A percentile compares a stretch with the other conserved stretches of the same genome.
phyloP scores from a whole-genome alignment of 2,329 filamentous ascomycete genomes.

The Colletotrichum ledebouriae region DNA sequence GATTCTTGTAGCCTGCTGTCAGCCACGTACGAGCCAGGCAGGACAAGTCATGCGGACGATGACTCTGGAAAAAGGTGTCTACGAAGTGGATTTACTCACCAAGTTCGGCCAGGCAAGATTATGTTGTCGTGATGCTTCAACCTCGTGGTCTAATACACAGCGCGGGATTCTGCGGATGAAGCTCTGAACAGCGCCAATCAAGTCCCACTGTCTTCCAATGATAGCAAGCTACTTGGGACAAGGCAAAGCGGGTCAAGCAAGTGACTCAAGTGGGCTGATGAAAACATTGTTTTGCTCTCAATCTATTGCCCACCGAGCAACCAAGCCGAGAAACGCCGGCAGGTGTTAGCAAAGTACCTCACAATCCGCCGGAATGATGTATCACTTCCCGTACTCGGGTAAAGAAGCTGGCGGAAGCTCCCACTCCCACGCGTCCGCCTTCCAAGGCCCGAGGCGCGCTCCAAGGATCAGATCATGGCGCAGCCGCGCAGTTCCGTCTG shows the following conservation, averaged over 20 bases:
- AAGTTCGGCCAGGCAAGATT: background rate
- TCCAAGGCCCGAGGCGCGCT: slow-evolving; percentile 26
- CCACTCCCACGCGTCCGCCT: background rate
- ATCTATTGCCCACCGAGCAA: background rate
- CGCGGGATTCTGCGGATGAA: slow-evolving; percentile 20
- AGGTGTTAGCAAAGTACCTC: slow-evolving; percentile 40
- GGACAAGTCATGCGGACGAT: slow-evolving; percentile 9
- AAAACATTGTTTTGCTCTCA: background rate
- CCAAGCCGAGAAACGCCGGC: slow-evolving; percentile 40
- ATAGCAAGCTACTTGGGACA: background rate
- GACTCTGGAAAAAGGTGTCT: background rate
- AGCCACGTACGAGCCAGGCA: slow-evolving; percentile 1
- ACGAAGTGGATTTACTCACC: background rate
- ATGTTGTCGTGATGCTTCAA: slow-evolving; percentile 1
- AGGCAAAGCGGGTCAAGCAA: slow-evolving; percentile 20
- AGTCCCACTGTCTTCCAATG: background rate
- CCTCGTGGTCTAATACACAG: background rate
- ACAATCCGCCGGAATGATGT: slow-evolving; percentile 26
- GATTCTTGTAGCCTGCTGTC: background rate
- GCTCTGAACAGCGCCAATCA: background rate
- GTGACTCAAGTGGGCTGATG: slow-evolving; percentile 17
- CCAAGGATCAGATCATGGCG: slow-evolving; percentile 38
- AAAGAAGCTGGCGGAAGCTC: slow-evolving; percentile 28
- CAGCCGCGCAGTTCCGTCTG: background rate
- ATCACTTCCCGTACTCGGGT: slow-evolving; percentile 32